Conservation (phyloP, 148 eudicot genomes). For the Chenopodium album region DNA sequence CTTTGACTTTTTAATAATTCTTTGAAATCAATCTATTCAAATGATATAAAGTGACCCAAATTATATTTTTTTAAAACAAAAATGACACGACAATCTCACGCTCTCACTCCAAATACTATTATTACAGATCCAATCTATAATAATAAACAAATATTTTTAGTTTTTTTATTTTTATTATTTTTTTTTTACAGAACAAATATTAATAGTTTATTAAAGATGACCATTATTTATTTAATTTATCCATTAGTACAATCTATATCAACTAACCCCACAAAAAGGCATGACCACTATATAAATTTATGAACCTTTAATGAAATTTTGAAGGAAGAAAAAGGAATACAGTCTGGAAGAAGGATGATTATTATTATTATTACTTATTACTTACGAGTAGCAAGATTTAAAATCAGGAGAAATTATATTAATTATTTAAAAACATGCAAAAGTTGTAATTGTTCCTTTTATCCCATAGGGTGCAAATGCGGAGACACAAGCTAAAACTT, state of each 20-base stretch:
- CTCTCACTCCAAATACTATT: background rate
- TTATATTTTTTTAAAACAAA: background rate
- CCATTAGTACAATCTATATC: background rate
- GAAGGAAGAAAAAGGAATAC: background rate
- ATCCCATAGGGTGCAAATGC: background rate
- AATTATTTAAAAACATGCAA: background rate
- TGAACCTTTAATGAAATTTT: background rate
- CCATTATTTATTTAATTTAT: conserved; percentile 1
- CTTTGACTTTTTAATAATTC: conserved; percentile 6
- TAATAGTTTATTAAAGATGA: background rate
- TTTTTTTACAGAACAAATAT: too few species aligned
- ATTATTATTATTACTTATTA: background rate
- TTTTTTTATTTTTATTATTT: too few species aligned
- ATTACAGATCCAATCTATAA: background rate
- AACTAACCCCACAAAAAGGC: conserved; percentile 6
- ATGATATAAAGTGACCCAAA: background rate
- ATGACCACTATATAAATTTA: background rate
- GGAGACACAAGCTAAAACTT: background rate
- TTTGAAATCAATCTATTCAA: background rate
- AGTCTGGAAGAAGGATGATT: background rate
- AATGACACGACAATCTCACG: background rate
- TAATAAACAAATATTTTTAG: background rate
- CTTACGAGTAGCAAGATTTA: background rate
- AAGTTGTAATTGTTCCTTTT: background rate
- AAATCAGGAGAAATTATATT: background rate